Base-by-base conservation (phyloP, 2,329 filamentous ascomycete genomes). In the Exserohilum rostratum region DNA sequence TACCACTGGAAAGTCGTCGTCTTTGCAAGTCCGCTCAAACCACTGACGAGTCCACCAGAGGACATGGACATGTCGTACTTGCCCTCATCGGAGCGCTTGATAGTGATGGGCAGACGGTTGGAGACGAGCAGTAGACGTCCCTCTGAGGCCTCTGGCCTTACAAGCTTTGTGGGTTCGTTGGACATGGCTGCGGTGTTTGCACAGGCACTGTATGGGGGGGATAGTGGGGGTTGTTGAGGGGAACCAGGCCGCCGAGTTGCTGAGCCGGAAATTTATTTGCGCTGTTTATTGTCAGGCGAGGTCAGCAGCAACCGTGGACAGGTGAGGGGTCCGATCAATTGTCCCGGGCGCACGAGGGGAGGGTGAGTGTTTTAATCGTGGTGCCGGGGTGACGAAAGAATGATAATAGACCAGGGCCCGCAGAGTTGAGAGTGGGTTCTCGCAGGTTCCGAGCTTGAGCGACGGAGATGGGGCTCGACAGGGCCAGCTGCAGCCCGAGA, bases 1-100 rank as follows among this genome's bases (percentile, higher is more conserved):
- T 98, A 98, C 95, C 95, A 99, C 76, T 95, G 90, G 77, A 98
- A 98, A 65, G 88, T 93, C 22, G 91, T 96, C 29, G 91, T 90
- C 78, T 97, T 97, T 68, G 90, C 89, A 54, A 98, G 80, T 22
- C 95, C 95, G 64, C 91, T 96, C 57, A 99, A 82, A 17, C 95
- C 95, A 46, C 91, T 96, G 69, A 98, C 95, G 35, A 99, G 85
- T 35, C 95, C 95, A 53, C 95, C 95, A 2, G 95, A 98, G 42
- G 93, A 98, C 90, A 97, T 96, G 74, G 90, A 91, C 77, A 96
- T 96, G 70, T 88, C 85, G 80, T 96, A 99, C 75, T 89, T 89
- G 69, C 91, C 93, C 81, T 96, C 91, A 47, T 95, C 91, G 48
- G 89, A 89, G 64, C 91, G 89, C 80, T 97, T 97, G 79, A 98